Evolutionary conservation across 2,329 filamentous ascomycete species (phyloP).

Genomic region (Microdochium trichocladiopsis): DNA sequence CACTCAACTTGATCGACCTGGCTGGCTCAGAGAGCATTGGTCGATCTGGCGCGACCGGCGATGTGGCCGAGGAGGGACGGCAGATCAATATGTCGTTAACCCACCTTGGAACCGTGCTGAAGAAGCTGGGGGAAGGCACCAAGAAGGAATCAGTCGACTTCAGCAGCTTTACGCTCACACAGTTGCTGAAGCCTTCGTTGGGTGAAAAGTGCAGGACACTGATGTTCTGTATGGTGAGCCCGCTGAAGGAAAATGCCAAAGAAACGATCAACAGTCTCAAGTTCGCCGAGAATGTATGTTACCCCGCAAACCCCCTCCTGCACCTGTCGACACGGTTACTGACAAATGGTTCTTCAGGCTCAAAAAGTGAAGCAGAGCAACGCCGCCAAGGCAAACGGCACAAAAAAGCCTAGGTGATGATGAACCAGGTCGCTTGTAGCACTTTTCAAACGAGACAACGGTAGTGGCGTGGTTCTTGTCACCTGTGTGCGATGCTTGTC

Average conservation of each 20-base stretch:
- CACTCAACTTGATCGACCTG: conserved; percentile 90
- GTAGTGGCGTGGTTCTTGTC: not conserved
- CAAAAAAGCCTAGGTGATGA: conserved; percentile 1
- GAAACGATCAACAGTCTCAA: conserved; percentile 93
- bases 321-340: not conserved
- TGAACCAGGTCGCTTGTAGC: too few relatives aligned
- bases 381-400: not conserved
- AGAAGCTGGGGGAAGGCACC: conserved; percentile 78
- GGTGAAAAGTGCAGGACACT: conserved; percentile 95
- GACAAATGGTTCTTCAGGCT: not conserved
- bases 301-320: not conserved
- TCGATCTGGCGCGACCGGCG: conserved; percentile 72
- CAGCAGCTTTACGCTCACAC: conserved; percentile 93
- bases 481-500: not conserved
- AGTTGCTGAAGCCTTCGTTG: conserved; percentile 87
- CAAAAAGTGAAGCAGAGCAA: conserved; percentile 1
- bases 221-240: conserved; percentile 99
- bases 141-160: conserved; percentile 80
- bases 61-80: conserved; percentile 86
- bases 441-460: too few relatives aligned
- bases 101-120: conserved; percentile 90
- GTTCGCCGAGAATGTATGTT: conserved; percentile 82
- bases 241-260: conserved; percentile 80
- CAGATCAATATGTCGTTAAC: conserved; percentile 95
- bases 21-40: conserved; percentile 81